Conservation (phyloP, 2,329 filamentous ascomycete species). For the Xylaria sp. region DNA sequence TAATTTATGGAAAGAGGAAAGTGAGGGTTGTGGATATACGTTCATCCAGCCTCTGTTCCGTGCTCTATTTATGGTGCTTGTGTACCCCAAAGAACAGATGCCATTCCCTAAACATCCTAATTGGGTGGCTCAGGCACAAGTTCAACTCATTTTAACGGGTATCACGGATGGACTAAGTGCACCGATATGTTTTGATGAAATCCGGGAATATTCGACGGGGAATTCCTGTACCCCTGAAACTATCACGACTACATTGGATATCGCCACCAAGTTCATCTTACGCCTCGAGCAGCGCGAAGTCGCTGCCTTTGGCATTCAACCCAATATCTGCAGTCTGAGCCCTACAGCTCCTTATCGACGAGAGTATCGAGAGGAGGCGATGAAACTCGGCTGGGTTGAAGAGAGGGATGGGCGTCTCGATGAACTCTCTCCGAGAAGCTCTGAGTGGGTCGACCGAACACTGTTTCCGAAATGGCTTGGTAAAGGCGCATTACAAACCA, state of each 20-base stretch:
- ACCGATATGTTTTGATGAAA: constrained; percentile 19
- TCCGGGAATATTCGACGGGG: constrained; percentile 8
- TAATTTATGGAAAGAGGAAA: not conserved
- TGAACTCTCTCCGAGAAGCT: constrained; percentile 14
- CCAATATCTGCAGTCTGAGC: not conserved
- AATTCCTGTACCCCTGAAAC: constrained; percentile 17
- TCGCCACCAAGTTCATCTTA: constrained; percentile 12
- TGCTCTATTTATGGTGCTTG: constrained; percentile 23
- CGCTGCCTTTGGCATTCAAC: constrained; percentile 19
- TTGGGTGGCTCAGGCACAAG: constrained; percentile 12
- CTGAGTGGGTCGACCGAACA: constrained; percentile 13
- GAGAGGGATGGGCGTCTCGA: constrained; percentile 21
- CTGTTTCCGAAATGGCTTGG: constrained; percentile 15
- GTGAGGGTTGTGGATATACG: not conserved
- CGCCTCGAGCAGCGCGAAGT: constrained; percentile 15
- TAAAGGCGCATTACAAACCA: constrained; percentile 1
- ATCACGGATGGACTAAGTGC: constrained; percentile 23
- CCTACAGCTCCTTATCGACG: not conserved
- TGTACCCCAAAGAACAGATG: constrained; percentile 6
- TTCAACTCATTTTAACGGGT: constrained; percentile 16
- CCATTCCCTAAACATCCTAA: constrained; percentile 1
- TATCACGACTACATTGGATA: constrained; percentile 15
- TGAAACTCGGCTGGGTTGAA: constrained; percentile 7
- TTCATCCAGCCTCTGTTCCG: constrained; percentile 21
- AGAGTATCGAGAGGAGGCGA: constrained; percentile 1